phyloP scores from a whole-genome alignment of 306 rosid genomes.

The Gynostemma pentaphyllum region DNA sequence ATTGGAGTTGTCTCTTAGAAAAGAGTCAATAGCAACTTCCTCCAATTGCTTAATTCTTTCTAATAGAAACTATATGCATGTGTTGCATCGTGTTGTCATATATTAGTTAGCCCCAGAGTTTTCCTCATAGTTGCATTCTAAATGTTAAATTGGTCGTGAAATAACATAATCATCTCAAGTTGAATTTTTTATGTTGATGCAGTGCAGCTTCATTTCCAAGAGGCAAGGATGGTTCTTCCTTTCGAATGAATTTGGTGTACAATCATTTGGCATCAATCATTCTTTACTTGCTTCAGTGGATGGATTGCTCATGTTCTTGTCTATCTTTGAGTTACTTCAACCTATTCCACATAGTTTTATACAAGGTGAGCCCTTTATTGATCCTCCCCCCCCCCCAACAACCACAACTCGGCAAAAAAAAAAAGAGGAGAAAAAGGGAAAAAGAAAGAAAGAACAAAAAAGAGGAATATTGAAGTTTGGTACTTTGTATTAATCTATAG shows the following conservation, averaged over 20 bases:
- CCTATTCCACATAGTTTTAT: conserved; percentile 48
- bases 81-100: background rate
- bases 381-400: background rate
- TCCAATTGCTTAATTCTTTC: background rate
- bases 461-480: background rate
- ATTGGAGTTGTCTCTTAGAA: background rate
- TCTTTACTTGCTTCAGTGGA: conserved; percentile 43
- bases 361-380: conserved; percentile 30
- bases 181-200: conserved; percentile 19
- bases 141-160: background rate
- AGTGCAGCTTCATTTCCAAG: conserved; percentile 68
- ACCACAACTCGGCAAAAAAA: too few species aligned
- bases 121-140: background rate
- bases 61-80: background rate
- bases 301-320: conserved; percentile 50
- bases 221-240: conserved; percentile 36
- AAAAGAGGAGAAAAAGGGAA: background rate
- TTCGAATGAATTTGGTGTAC: conserved; percentile 61
- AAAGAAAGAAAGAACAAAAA: background rate
- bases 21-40: background rate
- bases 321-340: conserved; percentile 37
- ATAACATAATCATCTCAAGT: background rate
- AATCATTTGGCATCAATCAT: conserved; percentile 46
- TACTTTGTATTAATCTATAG: conserved; percentile 20
- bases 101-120: background rate